Conservation (phyloP, 805 yeast species). For the Pichia cabralensis region DNA sequence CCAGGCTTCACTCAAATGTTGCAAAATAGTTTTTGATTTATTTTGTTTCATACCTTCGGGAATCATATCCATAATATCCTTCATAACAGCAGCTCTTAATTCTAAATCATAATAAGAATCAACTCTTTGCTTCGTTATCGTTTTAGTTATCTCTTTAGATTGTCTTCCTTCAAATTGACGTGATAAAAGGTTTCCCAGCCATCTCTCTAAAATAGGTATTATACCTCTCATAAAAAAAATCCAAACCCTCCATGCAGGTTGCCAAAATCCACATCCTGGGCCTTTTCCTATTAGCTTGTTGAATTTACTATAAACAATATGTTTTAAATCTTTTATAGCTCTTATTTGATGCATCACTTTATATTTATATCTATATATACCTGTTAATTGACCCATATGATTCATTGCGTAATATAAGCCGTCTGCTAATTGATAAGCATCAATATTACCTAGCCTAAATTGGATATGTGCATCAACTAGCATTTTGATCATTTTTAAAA, state of each 20-base stretch:
- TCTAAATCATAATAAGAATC: slow-evolving; percentile 94
- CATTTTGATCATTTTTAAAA: slow-evolving; percentile 71
- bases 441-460: slow-evolving; percentile 79
- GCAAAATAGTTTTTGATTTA: slow-evolving; percentile 78
- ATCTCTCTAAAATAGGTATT: slow-evolving; percentile 83
- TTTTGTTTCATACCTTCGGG: slow-evolving; percentile 88
- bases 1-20: slow-evolving; percentile 98
- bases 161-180: slow-evolving; percentile 95
- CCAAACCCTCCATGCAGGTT: slow-evolving; percentile 98
- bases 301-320: slow-evolving; percentile 77
- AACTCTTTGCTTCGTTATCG: slow-evolving; percentile 89
- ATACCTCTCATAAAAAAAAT: slow-evolving; percentile 83
- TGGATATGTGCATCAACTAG: slow-evolving; percentile 93
- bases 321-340: slow-evolving; percentile 91
- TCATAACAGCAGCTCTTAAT: slow-evolving; percentile 87
- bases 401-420: slow-evolving; percentile 84
- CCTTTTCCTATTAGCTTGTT: slow-evolving; percentile 89
- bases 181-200: slow-evolving; percentile 86
- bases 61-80: slow-evolving; percentile 92
- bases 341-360: slow-evolving; percentile 97
- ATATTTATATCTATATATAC: slow-evolving; percentile 92
- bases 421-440: slow-evolving; percentile 91
- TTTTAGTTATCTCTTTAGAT: slow-evolving; percentile 83
- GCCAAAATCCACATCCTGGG: slow-evolving; percentile 99
- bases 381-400: slow-evolving; percentile 93